These are phyloP conservation scores for Metschnikowia baotianmanensis DNA, from an alignment of 805 yeast genomes.

Conservation along the genomic window DNA sequence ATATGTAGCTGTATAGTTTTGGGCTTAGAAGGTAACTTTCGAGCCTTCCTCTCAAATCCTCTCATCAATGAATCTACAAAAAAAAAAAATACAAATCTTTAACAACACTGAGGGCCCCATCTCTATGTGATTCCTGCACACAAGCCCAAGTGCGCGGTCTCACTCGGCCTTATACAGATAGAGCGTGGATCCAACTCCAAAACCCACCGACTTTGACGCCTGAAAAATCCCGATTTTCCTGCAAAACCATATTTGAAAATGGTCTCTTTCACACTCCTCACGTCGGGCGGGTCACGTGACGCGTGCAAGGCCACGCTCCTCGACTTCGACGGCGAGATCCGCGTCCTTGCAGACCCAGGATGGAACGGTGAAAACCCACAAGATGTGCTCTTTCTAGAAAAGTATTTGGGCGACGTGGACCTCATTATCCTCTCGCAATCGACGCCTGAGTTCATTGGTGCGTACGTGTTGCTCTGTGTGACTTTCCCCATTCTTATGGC, in stretches of 20 bases:
- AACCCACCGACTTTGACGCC: no score
- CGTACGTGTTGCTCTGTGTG: slow-evolving; percentile 63
- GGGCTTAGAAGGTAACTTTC: no score
- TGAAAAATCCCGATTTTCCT: no score
- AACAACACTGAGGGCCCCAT: no score
- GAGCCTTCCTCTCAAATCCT: no score
- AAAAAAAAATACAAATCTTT: no score
- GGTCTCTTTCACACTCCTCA: slow-evolving; percentile 38
- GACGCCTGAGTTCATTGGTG: slow-evolving; percentile 75
- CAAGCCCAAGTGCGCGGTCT: no score
- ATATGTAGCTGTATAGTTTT: no score
- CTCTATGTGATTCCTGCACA: no score
- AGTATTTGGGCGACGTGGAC: slow-evolving; percentile 48
- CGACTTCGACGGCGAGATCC: slow-evolving; percentile 53
- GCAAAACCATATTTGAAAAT: slow-evolving; percentile 15
- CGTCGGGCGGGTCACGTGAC: slow-evolving; percentile 22
- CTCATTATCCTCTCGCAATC: slow-evolving; percentile 84
- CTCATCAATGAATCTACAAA: no score
- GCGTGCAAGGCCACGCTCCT: slow-evolving; percentile 49
- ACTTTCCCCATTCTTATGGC: slow-evolving; percentile 55
- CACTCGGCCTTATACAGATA: no score
- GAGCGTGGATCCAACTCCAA: no score
- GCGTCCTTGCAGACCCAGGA: slow-evolving; percentile 67
- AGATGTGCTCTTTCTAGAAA: slow-evolving; percentile 34
- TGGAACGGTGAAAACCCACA: slow-evolving; percentile 57